Percentiles rank a stretch among this genome's conserved stretches.
phyloP scores from a whole-genome alignment of 1,284 basidiomycete genomes.

The Fistulinella cinereoalba region DNA sequence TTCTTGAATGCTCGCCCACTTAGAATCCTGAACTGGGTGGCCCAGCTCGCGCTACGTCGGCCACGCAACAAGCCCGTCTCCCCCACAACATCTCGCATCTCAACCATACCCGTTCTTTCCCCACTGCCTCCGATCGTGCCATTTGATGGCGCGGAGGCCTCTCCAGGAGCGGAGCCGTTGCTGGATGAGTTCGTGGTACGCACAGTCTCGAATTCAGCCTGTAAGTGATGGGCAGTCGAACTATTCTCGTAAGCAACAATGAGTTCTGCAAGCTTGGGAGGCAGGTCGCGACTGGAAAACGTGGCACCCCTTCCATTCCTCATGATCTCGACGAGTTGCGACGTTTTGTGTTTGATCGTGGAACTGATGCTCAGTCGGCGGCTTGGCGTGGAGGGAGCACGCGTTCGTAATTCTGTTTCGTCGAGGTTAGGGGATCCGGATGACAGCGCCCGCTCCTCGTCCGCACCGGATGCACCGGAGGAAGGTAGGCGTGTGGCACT shows the following conservation, averaged over 20 bases:
- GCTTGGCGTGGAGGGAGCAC: constrained; percentile 20
- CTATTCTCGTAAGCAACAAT: constrained; percentile 73
- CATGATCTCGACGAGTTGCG: constrained; percentile 71
- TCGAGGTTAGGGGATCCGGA: constrained; percentile 39
- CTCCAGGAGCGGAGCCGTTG: not conserved
- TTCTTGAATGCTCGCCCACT: constrained; percentile 99
- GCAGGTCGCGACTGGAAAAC: constrained; percentile 45
- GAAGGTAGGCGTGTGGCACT: constrained; percentile 33
- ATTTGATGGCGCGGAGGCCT: constrained; percentile 23
- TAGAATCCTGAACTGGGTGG: constrained; percentile 89
- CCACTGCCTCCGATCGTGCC: constrained; percentile 19
- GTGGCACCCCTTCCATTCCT: constrained; percentile 41
- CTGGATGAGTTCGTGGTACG: constrained; percentile 29
- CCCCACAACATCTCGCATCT: constrained; percentile 61
- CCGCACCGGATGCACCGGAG: constrained; percentile 43
- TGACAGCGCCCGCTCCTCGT: constrained; percentile 58
- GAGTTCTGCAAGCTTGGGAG: constrained; percentile 65
- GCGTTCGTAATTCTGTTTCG: constrained; percentile 55
- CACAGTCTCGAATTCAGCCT: constrained; percentile 60
- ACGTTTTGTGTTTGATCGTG: constrained; percentile 71
- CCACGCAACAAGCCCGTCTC: constrained; percentile 71
- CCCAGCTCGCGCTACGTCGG: constrained; percentile 81
- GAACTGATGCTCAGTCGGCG: constrained; percentile 45
- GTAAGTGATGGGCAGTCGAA: constrained; percentile 61
- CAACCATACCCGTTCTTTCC: constrained; percentile 36